Percentiles rank a stretch among this genome's conserved stretches.
Evolutionary conservation across 1,139 yeast species (phyloP).

Genomic region (Nakaseomyces kungkrabaensis): DNA sequence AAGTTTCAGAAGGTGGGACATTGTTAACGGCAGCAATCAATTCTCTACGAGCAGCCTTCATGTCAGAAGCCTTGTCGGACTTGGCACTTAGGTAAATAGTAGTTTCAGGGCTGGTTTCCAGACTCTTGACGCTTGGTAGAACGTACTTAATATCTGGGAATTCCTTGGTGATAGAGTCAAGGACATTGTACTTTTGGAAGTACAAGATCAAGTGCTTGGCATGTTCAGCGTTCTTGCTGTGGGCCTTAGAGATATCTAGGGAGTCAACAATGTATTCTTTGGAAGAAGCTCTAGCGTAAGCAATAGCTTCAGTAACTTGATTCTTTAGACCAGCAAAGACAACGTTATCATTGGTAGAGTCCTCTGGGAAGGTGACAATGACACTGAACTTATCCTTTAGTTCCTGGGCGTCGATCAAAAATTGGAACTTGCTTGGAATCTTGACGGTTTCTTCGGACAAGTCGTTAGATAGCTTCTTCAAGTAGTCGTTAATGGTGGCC

Average conservation of each 20-base stretch:
- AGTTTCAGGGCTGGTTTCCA: slow-evolving; percentile 32
- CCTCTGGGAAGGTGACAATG: slow-evolving; percentile 48
- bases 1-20: slow-evolving; percentile 57
- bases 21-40: slow-evolving; percentile 66
- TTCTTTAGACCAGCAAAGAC: slow-evolving; percentile 55
- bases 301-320: slow-evolving; percentile 52
- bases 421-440: slow-evolving; percentile 45
- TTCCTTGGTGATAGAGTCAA: slow-evolving; percentile 32
- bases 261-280: slow-evolving; percentile 50
- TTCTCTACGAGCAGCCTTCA: slow-evolving; percentile 51
- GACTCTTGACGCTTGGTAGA: slow-evolving; percentile 40
- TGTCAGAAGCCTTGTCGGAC: slow-evolving; percentile 33
- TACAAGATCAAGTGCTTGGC: slow-evolving; percentile 65
- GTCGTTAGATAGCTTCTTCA: slow-evolving; percentile 39
- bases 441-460: slow-evolving; percentile 36
- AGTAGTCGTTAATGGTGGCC: slow-evolving; percentile 35
- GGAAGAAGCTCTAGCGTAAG: slow-evolving; percentile 43
- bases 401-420: slow-evolving; percentile 36
- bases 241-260: slow-evolving; percentile 79
- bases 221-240: slow-evolving; percentile 66
- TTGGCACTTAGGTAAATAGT: slow-evolving; percentile 38
- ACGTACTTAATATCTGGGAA: slow-evolving; percentile 41
- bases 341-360: slow-evolving; percentile 36
- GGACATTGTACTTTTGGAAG: slow-evolving; percentile 43
- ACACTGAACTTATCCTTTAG: slow-evolving; percentile 51